Evolutionary conservation across 768 basidiomycete genomes (phyloP).

Genomic region (Leccinum aurantiacum): DNA sequence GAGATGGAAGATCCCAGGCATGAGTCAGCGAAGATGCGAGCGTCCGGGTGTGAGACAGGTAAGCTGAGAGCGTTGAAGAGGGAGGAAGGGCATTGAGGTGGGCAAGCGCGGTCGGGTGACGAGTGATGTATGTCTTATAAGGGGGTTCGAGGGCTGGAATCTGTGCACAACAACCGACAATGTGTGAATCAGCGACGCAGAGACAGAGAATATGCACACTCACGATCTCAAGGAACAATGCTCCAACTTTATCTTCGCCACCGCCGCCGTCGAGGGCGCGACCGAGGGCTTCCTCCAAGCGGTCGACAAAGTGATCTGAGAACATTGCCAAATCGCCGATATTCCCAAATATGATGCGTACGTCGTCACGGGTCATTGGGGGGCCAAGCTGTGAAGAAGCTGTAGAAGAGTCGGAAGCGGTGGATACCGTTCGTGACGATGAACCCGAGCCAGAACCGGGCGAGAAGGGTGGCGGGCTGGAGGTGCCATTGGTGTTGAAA

Average conservation of each 20-base stretch:
- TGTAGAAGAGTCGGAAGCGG: conserved; percentile 50
- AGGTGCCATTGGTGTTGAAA: conserved; percentile 31
- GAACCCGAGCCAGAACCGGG: conserved; percentile 38
- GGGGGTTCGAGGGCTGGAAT: conserved; percentile 67
- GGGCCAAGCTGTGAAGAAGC: conserved; percentile 49
- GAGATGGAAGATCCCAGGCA: conserved; percentile 89
- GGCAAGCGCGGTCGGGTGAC: conserved; percentile 70
- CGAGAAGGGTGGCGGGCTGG: conserved; percentile 28
- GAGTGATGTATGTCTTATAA: conserved; percentile 80
- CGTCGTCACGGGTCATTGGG: conserved; percentile 73
- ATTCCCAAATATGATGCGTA: conserved; percentile 73
- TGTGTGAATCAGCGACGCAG: neutral
- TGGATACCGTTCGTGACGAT: conserved; percentile 40
- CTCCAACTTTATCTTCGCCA: conserved; percentile 70
- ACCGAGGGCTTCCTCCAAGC: conserved; percentile 67
- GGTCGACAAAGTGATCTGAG: conserved; percentile 62
- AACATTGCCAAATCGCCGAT: conserved; percentile 73
- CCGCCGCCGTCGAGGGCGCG: conserved; percentile 57
- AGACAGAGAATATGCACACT: conserved; percentile 30
- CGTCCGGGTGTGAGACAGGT: conserved; percentile 63
- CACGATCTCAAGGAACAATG: conserved; percentile 68
- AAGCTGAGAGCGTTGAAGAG: conserved; percentile 52
- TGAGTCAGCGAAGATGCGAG: conserved; percentile 73
- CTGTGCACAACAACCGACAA: conserved; percentile 35
- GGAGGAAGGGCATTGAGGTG: conserved; percentile 53